Percentiles rank a stretch among this genome's conserved stretches.
Conservation (phyloP, 352 stramenopile species). For the Phytophthora cryptogea region DNA sequence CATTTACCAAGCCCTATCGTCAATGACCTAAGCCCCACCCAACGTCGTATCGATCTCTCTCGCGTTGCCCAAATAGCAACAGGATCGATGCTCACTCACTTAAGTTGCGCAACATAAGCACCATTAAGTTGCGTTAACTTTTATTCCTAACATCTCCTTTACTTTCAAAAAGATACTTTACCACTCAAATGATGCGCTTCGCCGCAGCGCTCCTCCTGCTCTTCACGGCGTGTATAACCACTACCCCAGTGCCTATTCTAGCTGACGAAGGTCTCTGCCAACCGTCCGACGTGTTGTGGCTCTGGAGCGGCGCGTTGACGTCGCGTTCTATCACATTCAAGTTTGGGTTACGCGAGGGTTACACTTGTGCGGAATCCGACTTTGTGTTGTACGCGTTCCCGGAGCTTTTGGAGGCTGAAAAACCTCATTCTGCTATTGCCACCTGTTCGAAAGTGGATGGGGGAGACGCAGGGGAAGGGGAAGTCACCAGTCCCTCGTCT, state of each 20-base stretch:
- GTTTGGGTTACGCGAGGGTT: conserved; percentile 60
- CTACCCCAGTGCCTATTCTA: conserved; percentile 1
- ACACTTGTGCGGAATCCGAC: conserved; percentile 49
- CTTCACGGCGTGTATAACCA: neutral
- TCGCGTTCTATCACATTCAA: conserved; percentile 74
- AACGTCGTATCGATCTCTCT: conserved; percentile 1
- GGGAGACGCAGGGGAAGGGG: conserved; percentile 26
- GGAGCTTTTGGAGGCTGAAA: conserved; percentile 41
- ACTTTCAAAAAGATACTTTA: conserved; percentile 7
- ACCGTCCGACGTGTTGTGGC: conserved; percentile 59
- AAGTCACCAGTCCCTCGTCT: conserved; percentile 34
- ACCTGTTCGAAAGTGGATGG: conserved; percentile 38
- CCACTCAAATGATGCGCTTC: conserved; percentile 11
- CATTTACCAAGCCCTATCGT: neutral
- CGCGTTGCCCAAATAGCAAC: conserved; percentile 1
- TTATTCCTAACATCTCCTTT: neutral
- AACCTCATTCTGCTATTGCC: conserved; percentile 53
- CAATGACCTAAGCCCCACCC: neutral
- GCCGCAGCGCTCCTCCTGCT: conserved; percentile 19
- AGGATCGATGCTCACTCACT: neutral
- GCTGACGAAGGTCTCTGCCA: conserved; percentile 28
- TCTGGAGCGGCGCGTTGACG: conserved; percentile 76
- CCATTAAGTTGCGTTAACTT: conserved; percentile 2
- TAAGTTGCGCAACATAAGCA: too few species aligned
- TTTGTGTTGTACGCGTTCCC: conserved; percentile 69